Evolutionary conservation across 306 rosid genomes (phyloP).

Genomic region (Dalbergia cultrata): DNA sequence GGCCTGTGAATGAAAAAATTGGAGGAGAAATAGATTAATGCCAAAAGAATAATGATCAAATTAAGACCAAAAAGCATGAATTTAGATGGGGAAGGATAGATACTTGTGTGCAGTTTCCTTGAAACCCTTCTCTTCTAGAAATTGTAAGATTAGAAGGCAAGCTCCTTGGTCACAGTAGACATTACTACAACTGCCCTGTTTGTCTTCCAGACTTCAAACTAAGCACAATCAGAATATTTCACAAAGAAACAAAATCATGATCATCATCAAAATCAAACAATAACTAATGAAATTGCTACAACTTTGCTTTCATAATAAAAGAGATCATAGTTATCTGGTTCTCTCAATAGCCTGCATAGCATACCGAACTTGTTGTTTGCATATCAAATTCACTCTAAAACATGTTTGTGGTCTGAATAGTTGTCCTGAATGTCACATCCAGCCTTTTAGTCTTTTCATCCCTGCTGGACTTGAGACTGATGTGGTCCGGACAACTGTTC

Average conservation of each 20-base stretch:
- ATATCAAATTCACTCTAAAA: too few species aligned
- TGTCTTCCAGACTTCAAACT: conserved; percentile 6
- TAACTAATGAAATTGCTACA: neutral
- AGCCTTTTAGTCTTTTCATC: too few species aligned
- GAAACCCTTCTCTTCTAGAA: conserved; percentile 47
- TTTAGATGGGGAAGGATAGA: conserved; percentile 15
- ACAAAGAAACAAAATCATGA: conserved; percentile 21
- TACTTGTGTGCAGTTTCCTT: conserved; percentile 51
- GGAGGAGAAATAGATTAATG: neutral
- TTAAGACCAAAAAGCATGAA: neutral
- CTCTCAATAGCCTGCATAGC: too few species aligned
- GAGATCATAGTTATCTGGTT: neutral
- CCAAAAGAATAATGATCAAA: neutral
- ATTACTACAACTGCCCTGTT: conserved; percentile 17
- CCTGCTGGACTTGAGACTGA: too few species aligned
- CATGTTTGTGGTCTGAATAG: too few species aligned
- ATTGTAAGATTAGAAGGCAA: conserved; percentile 49
- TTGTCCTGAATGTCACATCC: too few species aligned
- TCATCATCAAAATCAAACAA: neutral
- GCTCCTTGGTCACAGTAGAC: conserved; percentile 37
- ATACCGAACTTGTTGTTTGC: too few species aligned
- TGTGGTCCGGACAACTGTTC: too few species aligned
- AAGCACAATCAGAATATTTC: conserved; percentile 5
- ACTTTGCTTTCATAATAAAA: neutral
- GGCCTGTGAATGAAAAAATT: conserved; percentile 46